Conservation (phyloP, 108 stramenopile genomes). For the Aurantiochytrium sp. region DNA sequence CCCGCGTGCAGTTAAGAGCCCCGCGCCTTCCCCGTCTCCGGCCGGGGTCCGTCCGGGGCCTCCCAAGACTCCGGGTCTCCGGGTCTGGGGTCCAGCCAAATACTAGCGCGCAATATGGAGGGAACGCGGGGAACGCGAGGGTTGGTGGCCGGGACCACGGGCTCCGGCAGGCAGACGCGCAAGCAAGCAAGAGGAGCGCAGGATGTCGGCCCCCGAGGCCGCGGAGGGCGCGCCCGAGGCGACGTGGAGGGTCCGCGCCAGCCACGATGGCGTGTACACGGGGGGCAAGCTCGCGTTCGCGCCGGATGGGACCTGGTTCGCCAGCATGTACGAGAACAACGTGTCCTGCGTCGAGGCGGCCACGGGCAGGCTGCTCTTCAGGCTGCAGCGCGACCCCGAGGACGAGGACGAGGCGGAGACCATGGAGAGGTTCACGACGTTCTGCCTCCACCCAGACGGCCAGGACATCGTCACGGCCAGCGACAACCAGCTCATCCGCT, state of each 20-base stretch:
- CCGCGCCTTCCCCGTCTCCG: too few relatives aligned
- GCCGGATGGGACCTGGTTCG: not conserved
- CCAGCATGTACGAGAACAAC: not conserved
- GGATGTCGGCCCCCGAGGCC: not conserved
- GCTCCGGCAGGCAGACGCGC: not conserved
- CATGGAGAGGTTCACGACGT: not conserved
- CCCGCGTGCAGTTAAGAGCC: too few relatives aligned
- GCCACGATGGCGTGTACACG: conserved; percentile 26
- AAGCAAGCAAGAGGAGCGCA: not conserved
- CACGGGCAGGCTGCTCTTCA: not conserved
- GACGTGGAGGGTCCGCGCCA: not conserved
- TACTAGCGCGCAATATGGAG: too few relatives aligned
- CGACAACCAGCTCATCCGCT: conserved; percentile 12
- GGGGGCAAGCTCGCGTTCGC: conserved; percentile 8
- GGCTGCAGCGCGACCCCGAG: not conserved
- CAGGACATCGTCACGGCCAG: not conserved
- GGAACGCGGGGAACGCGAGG: too few relatives aligned
- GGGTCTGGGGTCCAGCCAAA: too few relatives aligned
- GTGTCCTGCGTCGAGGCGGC: not conserved
- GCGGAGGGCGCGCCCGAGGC: not conserved
- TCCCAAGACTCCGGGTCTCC: too few relatives aligned
- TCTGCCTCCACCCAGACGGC: not conserved
- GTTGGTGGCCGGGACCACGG: too few relatives aligned
- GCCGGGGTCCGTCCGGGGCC: too few relatives aligned
- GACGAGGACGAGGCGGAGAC: not conserved